Evolutionary conservation across 257 asterid species (phyloP).

Genomic region (Catharanthus roseus): DNA sequence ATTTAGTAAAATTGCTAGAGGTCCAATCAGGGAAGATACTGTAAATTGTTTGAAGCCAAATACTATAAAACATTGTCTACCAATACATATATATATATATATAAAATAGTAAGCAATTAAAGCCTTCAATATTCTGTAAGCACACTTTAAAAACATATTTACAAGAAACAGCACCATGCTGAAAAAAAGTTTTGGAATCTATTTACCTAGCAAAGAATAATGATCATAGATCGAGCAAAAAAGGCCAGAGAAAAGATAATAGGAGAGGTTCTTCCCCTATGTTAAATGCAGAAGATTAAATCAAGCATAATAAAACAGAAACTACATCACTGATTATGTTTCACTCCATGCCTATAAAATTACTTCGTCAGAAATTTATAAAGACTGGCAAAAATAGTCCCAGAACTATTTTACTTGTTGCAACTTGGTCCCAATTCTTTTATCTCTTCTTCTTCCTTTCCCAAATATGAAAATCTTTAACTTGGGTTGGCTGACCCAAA

Average conservation of each 20-base stretch:
- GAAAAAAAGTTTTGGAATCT: too few relatives aligned
- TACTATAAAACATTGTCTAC: not conserved
- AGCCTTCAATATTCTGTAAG: too few relatives aligned
- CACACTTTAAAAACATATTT: too few relatives aligned
- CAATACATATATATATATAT: too few relatives aligned
- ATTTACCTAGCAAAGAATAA: not conserved
- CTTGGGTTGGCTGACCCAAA: too few relatives aligned
- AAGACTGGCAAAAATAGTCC: too few relatives aligned
- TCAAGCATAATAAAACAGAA: not conserved
- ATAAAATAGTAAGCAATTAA: too few relatives aligned
- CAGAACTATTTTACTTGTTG: too few relatives aligned
- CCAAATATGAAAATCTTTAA: too few relatives aligned
- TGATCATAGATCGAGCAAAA: not conserved
- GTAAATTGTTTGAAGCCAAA: not conserved
- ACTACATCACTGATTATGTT: not conserved
- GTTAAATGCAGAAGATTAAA: not conserved
- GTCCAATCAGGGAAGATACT: not conserved
- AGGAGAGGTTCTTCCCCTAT: not conserved
- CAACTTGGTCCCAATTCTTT: too few relatives aligned
- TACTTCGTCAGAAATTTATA: not conserved
- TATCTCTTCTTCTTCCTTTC: too few relatives aligned
- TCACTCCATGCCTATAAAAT: not conserved
- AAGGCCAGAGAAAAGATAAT: not conserved
- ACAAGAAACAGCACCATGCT: too few relatives aligned
- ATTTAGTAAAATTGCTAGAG: not conserved